Conservation (phyloP, 2,329 filamentous ascomycete genomes). For the Monosporascus sp. region DNA sequence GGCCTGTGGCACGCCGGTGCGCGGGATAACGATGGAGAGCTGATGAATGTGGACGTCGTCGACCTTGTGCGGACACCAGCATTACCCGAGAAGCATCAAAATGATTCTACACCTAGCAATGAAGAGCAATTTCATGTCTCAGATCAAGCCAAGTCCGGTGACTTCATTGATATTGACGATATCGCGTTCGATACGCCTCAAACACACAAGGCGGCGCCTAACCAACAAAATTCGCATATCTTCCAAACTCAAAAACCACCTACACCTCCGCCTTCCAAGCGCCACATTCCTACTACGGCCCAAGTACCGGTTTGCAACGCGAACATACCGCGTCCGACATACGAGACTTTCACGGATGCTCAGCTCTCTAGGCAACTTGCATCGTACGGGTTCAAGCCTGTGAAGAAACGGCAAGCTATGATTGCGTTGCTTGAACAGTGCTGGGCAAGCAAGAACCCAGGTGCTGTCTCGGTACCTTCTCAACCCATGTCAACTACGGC, state of each 20-base stretch:
- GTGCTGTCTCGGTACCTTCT: slow-evolving; percentile 4
- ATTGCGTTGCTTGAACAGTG: slow-evolving; percentile 64
- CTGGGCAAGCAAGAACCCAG: slow-evolving; percentile 54
- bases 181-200: slow-evolving; percentile 5
- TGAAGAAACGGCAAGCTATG: slow-evolving; percentile 64
- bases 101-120: neutral
- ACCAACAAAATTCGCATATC: slow-evolving; percentile 9
- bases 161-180: slow-evolving; percentile 26
- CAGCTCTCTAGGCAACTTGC: slow-evolving; percentile 58
- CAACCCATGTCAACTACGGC: slow-evolving; percentile 16
- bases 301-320: neutral
- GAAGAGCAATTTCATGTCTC: neutral
- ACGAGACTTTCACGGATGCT: slow-evolving; percentile 53
- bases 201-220: neutral
- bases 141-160: slow-evolving; percentile 4
- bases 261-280: slow-evolving; percentile 1
- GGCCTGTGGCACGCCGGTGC: slow-evolving; percentile 68
- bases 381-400: slow-evolving; percentile 65
- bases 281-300: neutral
- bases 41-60: slow-evolving; percentile 58
- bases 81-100: slow-evolving; percentile 8
- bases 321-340: slow-evolving; percentile 43
- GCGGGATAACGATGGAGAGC: slow-evolving; percentile 57
- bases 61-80: slow-evolving; percentile 39
- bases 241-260: slow-evolving; percentile 10